Conservation (phyloP, 345 rosid species). For the Rhodamnia rubescens region DNA sequence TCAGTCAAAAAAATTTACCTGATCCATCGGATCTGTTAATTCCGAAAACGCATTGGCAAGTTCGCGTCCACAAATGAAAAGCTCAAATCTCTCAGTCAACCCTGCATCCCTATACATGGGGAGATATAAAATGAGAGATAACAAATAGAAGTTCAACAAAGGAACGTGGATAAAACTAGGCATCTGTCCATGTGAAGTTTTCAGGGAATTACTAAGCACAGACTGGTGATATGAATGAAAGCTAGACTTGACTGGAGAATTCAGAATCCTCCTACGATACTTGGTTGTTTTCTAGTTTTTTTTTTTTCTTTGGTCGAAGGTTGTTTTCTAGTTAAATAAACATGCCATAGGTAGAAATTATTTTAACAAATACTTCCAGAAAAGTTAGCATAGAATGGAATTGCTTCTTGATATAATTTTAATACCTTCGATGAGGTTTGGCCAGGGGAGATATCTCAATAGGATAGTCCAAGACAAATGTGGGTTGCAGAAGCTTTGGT, state of each 20-base stretch:
- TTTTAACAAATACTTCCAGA: not conserved
- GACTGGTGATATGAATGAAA: not conserved
- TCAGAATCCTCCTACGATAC: not conserved
- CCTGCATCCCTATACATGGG: constrained; percentile 30
- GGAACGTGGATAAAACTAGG: not conserved
- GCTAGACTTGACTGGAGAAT: not conserved
- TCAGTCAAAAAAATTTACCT: constrained; percentile 30
- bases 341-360: not conserved
- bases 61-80: constrained; percentile 93
- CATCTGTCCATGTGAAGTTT: not conserved
- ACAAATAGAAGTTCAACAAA: not conserved
- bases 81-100: constrained; percentile 94
- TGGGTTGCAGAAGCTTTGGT: constrained; percentile 88
- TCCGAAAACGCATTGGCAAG: constrained; percentile 96
- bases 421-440: constrained; percentile 79
- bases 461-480: constrained; percentile 93
- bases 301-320: no score
- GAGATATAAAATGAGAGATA: not conserved
- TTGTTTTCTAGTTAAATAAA: not conserved
- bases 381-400: not conserved
- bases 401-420: not conserved
- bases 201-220: not conserved
- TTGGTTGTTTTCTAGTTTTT: not conserved
- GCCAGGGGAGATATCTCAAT: constrained; percentile 93
- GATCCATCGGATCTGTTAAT: constrained; percentile 89